Evolutionary conservation across 1,284 basidiomycete species (phyloP).

Genomic region (Marasmius tenuissimus): DNA sequence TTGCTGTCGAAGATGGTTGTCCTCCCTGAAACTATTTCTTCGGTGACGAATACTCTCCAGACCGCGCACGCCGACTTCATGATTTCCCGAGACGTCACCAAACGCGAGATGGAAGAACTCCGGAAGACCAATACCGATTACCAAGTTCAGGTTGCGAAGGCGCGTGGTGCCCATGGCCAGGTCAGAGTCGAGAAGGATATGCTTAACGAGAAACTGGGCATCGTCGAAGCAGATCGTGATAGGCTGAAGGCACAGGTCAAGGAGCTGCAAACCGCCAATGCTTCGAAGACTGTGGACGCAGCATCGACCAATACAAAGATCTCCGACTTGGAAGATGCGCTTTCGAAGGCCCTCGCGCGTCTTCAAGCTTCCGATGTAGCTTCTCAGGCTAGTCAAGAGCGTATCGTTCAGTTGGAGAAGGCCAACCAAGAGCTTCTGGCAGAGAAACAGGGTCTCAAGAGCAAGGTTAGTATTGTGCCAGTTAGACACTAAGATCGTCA

Average conservation of each 20-base stretch:
- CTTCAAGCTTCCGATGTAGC: constrained; percentile 70
- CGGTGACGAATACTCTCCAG: constrained; percentile 56
- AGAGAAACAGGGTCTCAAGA: constrained; percentile 56
- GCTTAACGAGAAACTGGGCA: constrained; percentile 56
- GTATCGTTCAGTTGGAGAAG: constrained; percentile 62
- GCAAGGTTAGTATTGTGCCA: constrained; percentile 48
- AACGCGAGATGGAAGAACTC: constrained; percentile 68
- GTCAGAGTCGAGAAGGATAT: constrained; percentile 80
- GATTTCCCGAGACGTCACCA: constrained; percentile 50
- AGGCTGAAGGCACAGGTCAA: constrained; percentile 52
- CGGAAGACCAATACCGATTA: constrained; percentile 63
- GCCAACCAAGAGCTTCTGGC: constrained; percentile 46
- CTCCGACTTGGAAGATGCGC: constrained; percentile 64
- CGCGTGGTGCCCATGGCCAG: constrained; percentile 72
- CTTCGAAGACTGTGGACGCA: constrained; percentile 46
- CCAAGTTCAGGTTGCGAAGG: constrained; percentile 70
- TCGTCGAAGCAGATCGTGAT: constrained; percentile 66
- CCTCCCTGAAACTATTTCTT: constrained; percentile 58
- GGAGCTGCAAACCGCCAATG: constrained; percentile 46
- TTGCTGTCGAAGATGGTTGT: constrained; percentile 51
- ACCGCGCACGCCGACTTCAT: constrained; percentile 61
- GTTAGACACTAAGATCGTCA: neutral
- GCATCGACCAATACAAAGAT: constrained; percentile 54
- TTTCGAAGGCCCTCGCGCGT: constrained; percentile 65
- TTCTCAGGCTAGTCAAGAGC: constrained; percentile 55